Evolutionary conservation across 305 asterid genomes (phyloP).

Genomic region (Striga hermonthica): DNA sequence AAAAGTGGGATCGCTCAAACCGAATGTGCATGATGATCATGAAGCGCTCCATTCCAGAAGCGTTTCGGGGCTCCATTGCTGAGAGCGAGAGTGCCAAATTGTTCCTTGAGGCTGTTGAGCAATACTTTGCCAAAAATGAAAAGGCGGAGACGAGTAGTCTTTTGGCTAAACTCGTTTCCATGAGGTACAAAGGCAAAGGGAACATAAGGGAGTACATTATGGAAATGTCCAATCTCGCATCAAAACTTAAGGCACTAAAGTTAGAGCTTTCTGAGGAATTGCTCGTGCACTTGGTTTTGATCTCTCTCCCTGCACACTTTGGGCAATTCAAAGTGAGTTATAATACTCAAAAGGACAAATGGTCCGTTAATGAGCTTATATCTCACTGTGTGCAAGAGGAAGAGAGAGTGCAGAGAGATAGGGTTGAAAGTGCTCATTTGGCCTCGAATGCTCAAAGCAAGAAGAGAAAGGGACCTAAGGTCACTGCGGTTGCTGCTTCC

Average conservation of each 20-base stretch:
- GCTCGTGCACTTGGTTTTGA: neutral
- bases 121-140: neutral
- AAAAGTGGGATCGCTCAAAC: neutral
- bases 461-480: neutral
- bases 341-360: neutral
- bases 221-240: neutral
- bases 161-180: neutral
- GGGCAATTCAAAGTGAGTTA: slow-evolving; percentile 9
- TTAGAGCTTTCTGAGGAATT: neutral
- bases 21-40: neutral
- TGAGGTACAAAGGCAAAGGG: neutral
- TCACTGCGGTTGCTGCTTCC: neutral
- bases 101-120: neutral
- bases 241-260: neutral
- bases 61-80: neutral
- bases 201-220: neutral
- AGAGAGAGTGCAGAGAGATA: neutral
- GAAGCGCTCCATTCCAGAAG: neutral
- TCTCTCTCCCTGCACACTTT: neutral
- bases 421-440: neutral
- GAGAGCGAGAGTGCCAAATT: neutral
- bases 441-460: neutral
- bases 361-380: neutral
- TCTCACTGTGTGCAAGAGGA: slow-evolving; percentile 1
- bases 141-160: neutral